These are phyloP conservation scores for Solanum gracilifrons DNA, from an alignment of 257 asterid genomes.

Conservation along the genomic window DNA sequence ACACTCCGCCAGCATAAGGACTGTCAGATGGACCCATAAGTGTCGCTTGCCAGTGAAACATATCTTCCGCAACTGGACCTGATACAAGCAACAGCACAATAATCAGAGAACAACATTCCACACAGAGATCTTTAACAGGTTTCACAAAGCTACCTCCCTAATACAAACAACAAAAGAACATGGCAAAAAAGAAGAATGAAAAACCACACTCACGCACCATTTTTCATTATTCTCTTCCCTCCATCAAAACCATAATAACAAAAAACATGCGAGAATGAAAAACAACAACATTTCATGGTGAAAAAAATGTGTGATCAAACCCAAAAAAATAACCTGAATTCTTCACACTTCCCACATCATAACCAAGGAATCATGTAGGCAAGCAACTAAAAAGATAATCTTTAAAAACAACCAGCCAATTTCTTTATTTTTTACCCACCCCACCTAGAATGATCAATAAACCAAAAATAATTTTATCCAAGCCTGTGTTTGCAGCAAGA, in stretches of 20 bases:
- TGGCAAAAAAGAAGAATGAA: background rate
- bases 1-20: slow-evolving; percentile 37
- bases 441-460: background rate
- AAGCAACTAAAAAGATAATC: background rate
- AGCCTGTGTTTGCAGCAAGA: background rate
- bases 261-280: background rate
- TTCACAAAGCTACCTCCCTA: background rate
- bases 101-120: background rate
- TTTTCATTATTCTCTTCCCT: background rate
- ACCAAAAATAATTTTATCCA: background rate
- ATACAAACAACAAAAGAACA: background rate
- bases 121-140: background rate
- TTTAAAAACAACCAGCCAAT: background rate
- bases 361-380: background rate
- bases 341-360: background rate
- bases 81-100: background rate
- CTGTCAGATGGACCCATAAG: slow-evolving; percentile 39
- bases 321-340: background rate
- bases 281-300: background rate
- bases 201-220: background rate
- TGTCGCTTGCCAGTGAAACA: slow-evolving; percentile 39
- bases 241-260: background rate
- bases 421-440: background rate
- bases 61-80: slow-evolving; percentile 40
- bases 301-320: background rate